Percentiles rank a stretch among this genome's conserved stretches.
phyloP scores from a whole-genome alignment of 257 asterid genomes.

The Solanum pennellii region DNA sequence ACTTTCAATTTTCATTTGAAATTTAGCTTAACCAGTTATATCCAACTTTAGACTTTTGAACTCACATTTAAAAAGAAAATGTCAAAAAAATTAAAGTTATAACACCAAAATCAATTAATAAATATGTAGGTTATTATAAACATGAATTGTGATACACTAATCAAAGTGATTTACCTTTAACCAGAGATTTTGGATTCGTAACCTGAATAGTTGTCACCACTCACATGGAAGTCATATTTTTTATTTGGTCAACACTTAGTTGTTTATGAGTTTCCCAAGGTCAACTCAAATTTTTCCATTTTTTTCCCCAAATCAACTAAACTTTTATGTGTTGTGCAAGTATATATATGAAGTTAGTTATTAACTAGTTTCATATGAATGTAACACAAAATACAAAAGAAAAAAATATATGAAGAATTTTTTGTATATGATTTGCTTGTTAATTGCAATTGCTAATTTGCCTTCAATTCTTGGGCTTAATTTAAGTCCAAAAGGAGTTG shows the following conservation, averaged over 20 bases:
- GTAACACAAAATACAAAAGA: neutral
- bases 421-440: neutral
- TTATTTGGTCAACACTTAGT: neutral
- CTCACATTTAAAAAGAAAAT: too few relatives aligned
- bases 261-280: neutral
- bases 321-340: neutral
- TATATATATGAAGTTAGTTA: neutral
- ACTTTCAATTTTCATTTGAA: too few relatives aligned
- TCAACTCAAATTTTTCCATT: neutral
- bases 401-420: neutral
- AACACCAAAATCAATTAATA: too few relatives aligned
- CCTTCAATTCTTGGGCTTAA: neutral
- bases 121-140: too few relatives aligned
- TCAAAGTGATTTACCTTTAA: too few relatives aligned
- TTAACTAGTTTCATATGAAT: neutral
- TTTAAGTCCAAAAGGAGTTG: neutral
- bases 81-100: too few relatives aligned
- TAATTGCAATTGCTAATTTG: neutral
- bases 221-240: too few relatives aligned
- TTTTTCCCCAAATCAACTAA: neutral
- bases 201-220: too few relatives aligned
- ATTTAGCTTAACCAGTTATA: too few relatives aligned
- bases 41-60: too few relatives aligned
- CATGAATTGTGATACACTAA: too few relatives aligned
- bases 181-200: fast-evolving